These are phyloP conservation scores for Hordeum pubiflorum DNA, from an alignment of 202 grass and related monocot species.

Conservation along the genomic window DNA sequence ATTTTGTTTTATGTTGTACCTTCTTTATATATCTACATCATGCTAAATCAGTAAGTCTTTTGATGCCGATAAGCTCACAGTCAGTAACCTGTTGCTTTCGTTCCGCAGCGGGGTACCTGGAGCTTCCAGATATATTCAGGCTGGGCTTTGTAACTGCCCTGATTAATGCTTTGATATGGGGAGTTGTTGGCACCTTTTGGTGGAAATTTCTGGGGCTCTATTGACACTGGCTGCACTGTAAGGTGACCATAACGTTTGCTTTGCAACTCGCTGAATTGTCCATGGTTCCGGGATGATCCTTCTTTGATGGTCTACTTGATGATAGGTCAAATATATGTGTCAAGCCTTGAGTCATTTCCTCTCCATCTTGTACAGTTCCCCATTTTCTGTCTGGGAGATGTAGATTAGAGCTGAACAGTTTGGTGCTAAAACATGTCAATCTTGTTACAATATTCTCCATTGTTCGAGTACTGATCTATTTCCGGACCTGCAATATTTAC, in stretches of 20 bases:
- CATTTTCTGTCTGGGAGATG: neutral
- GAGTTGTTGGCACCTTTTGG: conserved; percentile 73
- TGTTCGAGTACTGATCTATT: neutral
- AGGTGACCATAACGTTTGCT: neutral
- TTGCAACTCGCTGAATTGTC: neutral
- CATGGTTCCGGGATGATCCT: neutral
- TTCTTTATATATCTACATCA: neutral
- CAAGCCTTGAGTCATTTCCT: neutral
- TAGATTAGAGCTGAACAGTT: neutral
- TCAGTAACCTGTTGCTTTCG: conserved; percentile 28
- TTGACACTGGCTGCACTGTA: conserved; percentile 17
- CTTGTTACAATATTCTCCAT: neutral
- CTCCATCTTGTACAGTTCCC: neutral
- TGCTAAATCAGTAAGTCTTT: neutral
- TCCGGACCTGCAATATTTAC: neutral
- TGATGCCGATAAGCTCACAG: neutral
- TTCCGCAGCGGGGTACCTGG: conserved; percentile 71
- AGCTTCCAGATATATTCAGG: conserved; percentile 82
- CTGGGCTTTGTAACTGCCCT: conserved; percentile 63
- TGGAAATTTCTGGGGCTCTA: conserved; percentile 95
- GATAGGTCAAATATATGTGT: conserved; percentile 4
- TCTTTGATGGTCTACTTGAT: neutral
- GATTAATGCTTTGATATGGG: conserved; percentile 65
- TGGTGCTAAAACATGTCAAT: neutral
- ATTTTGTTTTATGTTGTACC: neutral